A percentile compares a stretch with the other conserved stretches of the same genome.
These are phyloP conservation scores for Tylopilus sp. DNA, from an alignment of 1,284 basidiomycete species.

Conservation along the genomic window DNA sequence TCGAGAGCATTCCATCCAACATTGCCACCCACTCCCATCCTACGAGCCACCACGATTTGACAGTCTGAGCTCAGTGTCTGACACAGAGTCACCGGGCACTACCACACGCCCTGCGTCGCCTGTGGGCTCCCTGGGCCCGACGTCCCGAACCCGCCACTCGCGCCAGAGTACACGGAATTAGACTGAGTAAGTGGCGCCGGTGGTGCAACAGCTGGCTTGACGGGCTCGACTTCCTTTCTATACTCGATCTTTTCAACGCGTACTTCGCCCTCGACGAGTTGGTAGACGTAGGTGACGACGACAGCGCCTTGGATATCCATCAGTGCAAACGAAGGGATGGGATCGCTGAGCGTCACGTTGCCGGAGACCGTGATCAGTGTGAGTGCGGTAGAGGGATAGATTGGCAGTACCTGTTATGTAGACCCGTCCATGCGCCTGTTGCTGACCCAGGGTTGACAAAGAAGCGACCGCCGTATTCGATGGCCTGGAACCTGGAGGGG, in stretches of 20 bases:
- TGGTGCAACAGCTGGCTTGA: slow-evolving; percentile 35
- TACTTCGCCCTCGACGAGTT: slow-evolving; percentile 93
- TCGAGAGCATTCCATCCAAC: slow-evolving; percentile 1
- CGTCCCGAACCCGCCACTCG: slow-evolving; percentile 28
- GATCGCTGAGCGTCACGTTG: slow-evolving; percentile 53
- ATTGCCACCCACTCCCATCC: neutral
- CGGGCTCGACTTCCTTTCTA: slow-evolving; percentile 71
- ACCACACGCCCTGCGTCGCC: slow-evolving; percentile 40
- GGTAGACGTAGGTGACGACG: slow-evolving; percentile 96
- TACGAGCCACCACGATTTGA: neutral
- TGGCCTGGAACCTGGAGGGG: slow-evolving; percentile 85
- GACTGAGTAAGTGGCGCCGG: slow-evolving; percentile 37
- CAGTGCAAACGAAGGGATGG: slow-evolving; percentile 88
- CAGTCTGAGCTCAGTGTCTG: neutral
- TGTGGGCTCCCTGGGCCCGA: slow-evolving; percentile 40
- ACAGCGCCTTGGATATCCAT: slow-evolving; percentile 97
- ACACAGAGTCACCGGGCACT: slow-evolving; percentile 5
- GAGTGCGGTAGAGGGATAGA: neutral
- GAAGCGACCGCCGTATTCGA: slow-evolving; percentile 92
- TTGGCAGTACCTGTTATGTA: slow-evolving; percentile 68
- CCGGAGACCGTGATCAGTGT: slow-evolving; percentile 4
- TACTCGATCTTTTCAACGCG: slow-evolving; percentile 89
- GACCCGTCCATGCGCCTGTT: slow-evolving; percentile 93
- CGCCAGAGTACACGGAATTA: slow-evolving; percentile 32
- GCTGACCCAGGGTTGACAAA: slow-evolving; percentile 98